phyloP scores from a whole-genome alignment of 768 basidiomycete species.

The Tylopilus intermedius region DNA sequence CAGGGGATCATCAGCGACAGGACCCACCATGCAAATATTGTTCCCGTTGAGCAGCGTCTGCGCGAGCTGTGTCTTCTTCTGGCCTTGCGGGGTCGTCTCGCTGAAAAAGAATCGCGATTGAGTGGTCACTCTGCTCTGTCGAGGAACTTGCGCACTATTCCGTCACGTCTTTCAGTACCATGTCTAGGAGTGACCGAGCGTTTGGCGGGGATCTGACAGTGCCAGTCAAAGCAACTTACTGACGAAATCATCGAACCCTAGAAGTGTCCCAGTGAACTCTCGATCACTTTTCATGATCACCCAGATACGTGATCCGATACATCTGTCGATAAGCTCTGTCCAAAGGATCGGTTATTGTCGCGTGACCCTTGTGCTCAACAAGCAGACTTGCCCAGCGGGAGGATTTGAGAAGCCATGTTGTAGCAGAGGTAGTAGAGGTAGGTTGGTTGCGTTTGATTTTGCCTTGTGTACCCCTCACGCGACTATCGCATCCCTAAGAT shows the following conservation, averaged over 20 bases:
- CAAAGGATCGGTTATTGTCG: neutral
- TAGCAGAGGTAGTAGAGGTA: neutral
- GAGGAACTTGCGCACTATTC: conserved; percentile 68
- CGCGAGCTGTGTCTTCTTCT: conserved; percentile 73
- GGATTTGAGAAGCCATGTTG: conserved; percentile 85
- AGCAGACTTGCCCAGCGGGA: conserved; percentile 68
- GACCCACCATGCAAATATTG: conserved; percentile 90
- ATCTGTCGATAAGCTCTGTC: conserved; percentile 91
- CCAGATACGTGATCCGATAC: conserved; percentile 96
- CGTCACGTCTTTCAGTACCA: conserved; percentile 94
- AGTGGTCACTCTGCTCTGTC: neutral
- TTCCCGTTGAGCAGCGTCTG: conserved; percentile 92
- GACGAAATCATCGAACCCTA: conserved; percentile 98
- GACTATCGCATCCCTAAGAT: conserved; percentile 22
- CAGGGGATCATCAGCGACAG: neutral
- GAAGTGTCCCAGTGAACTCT: conserved; percentile 91
- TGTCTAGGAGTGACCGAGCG: conserved; percentile 44
- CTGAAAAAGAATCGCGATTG: conserved; percentile 37
- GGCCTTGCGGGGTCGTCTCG: conserved; percentile 79
- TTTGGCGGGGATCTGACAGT: neutral
- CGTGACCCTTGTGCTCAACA: neutral
- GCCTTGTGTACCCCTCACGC: conserved; percentile 2
- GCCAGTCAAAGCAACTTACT: conserved; percentile 58
- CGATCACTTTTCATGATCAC: conserved; percentile 98
- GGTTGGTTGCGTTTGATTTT: neutral